These are phyloP conservation scores for Domatiomyces globalis DNA, from an alignment of 2,329 filamentous ascomycete species.

Conservation along the genomic window DNA sequence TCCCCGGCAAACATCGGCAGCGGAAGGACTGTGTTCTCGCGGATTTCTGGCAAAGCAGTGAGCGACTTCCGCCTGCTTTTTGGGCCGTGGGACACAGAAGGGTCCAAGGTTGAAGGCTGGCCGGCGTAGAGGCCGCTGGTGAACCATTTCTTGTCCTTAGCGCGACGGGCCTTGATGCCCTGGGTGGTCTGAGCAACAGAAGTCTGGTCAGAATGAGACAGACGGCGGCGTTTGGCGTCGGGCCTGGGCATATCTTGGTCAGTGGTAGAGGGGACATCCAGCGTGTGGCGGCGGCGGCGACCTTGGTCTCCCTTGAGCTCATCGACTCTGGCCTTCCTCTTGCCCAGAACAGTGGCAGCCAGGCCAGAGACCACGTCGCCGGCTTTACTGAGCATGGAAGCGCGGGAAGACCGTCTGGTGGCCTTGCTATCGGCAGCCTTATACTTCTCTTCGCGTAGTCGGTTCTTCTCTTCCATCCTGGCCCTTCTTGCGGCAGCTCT, in stretches of 20 bases:
- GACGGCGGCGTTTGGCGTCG: conserved; percentile 29
- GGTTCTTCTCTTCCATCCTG: conserved; percentile 17
- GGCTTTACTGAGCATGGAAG: conserved; percentile 30
- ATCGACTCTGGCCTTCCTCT: conserved; percentile 41
- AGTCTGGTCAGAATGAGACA: conserved; percentile 20
- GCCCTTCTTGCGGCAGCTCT: conserved; percentile 19
- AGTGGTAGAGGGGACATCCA: conserved; percentile 33
- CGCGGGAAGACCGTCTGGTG: conserved; percentile 29
- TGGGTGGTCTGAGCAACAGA: background rate
- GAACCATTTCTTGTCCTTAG: conserved; percentile 56
- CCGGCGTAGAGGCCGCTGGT: conserved; percentile 76
- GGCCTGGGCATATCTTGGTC: conserved; percentile 24
- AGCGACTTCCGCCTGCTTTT: conserved; percentile 29
- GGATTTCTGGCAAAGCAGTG: conserved; percentile 28
- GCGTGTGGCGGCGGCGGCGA: conserved; percentile 26
- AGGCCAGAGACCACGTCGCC: conserved; percentile 33
- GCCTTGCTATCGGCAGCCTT: conserved; percentile 21
- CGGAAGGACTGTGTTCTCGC: conserved; percentile 49
- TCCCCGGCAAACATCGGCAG: conserved; percentile 66
- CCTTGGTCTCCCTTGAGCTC: conserved; percentile 34
- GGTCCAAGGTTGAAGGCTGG: conserved; percentile 43
- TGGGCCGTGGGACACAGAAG: conserved; percentile 33
- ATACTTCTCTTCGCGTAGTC: conserved; percentile 13
- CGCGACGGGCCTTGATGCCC: background rate
- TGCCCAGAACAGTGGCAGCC: conserved; percentile 40